phyloP scores from a whole-genome alignment of 305 asterid species.

The Fraxinus paxiana region DNA sequence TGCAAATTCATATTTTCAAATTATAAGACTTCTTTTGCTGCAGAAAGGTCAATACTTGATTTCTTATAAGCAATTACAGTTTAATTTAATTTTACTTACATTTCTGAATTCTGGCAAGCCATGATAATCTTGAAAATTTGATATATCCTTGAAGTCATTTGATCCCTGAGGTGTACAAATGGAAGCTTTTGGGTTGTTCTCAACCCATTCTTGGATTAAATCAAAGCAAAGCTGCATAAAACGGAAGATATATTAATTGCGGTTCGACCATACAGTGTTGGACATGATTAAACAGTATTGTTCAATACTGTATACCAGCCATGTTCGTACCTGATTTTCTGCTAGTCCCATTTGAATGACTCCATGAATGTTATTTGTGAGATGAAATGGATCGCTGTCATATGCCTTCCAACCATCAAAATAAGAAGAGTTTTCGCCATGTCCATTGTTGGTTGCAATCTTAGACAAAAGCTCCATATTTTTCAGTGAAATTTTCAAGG shows the following conservation, averaged over 20 bases:
- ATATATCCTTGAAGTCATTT: conserved; percentile 51
- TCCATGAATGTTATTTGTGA: conserved; percentile 45
- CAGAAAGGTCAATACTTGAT: not conserved
- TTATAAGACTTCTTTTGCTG: not conserved
- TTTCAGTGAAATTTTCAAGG: not conserved
- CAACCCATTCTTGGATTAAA: conserved; percentile 57
- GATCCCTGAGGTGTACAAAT: conserved; percentile 62
- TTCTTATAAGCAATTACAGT: not conserved
- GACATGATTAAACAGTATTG: not conserved
- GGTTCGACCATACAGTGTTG: not conserved
- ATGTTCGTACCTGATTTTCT: conserved; percentile 61
- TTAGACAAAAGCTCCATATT: conserved; percentile 47
- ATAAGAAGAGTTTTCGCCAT: conserved; percentile 67
- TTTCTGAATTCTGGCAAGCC: conserved; percentile 70
- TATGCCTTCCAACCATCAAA: conserved; percentile 88
- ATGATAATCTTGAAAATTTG: conserved; percentile 68
- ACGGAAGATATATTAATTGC: not conserved
- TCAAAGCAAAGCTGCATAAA: conserved; percentile 60
- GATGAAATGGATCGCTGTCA: conserved; percentile 63
- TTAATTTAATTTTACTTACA: conserved; percentile 26
- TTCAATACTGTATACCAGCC: not conserved
- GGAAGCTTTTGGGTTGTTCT: conserved; percentile 55
- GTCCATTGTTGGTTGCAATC: conserved; percentile 61
- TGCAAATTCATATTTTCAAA: conserved; percentile 23
- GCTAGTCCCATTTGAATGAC: conserved; percentile 87